Evolutionary conservation across 495 filamentous ascomycete genomes (phyloP), one percentile per base, ranked within the genome.

Genomic region (Geoglossum glabrum): DNA sequence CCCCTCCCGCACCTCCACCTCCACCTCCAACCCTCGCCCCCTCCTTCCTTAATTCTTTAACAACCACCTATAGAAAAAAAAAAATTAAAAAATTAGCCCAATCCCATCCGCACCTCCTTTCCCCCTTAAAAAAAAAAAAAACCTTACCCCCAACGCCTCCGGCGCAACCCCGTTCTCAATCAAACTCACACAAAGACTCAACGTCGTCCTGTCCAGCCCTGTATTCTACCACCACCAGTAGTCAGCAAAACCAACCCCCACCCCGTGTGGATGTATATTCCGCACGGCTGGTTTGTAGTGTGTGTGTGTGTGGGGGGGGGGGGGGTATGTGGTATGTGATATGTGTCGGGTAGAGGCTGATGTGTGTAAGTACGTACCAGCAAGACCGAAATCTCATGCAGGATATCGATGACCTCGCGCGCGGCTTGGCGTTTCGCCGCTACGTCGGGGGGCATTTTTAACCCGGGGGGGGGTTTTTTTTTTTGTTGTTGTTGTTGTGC

Each of bases 131-230:
- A 5, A 21, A 45, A 28, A 27, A 28, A 27, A 23, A n/a, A 50
- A 25, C 28, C 23, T 59, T 76, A 96, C 92, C 33, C 90, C 90
- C 15, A 98, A 72, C 9, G 90, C 93, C 67, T 97, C 92, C 6
- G 92, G 92, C 69, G 93, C 94, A 10, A 96, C 87, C 6, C 93
- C 93, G 68, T 96, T 96, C 70, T 98, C 92, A 60, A 98, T 87
- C 64, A 98, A 77, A 46, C 87, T 94, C 57, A 97, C 90, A 66
- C 92, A 98, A 57, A 93, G 82, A 9, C 90, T 95, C 13, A 98
- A 77, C 9, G 88, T 87, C 38, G 85, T 83, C 21, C 92, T 80
- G 68, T 95, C 88, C 31, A 98, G 80, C 61, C 92, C 76, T 33
- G 90, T 95, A 67, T 97, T 95, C 92, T 96, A 61, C 17, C 23